Evolutionary conservation across 495 filamentous ascomycete species (phyloP), one percentile per base, ranked within the genome.

Genomic region (Aspergillus haitiensis): DNA sequence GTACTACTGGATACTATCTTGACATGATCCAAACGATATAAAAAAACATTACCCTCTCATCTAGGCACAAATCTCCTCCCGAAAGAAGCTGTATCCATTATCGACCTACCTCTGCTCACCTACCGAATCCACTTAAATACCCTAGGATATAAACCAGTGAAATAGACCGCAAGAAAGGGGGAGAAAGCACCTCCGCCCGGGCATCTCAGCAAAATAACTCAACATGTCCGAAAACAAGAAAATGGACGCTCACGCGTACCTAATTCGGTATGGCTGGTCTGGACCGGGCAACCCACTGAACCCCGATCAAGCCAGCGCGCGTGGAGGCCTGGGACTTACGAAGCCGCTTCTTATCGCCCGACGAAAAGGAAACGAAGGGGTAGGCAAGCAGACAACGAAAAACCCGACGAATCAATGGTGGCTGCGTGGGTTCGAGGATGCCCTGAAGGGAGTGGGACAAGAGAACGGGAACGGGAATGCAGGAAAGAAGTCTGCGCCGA

Each of bases 401-500:
- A 79, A 82, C 64, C 68, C 70, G 13, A 88, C 84, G 46, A 84
- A 82, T 62, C 87, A 90, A 62, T 93, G 90, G 90, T 93, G 89
- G 89, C 72, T 91, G 58, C 81, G 86, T 48, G 89, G 89, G 46
- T 92, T 92, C 65, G 90, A 93, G 74, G 83, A 88, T 67, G 86
- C 86, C 32, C 74, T 93, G 59, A 87, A 90, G 69, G 86, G 86
- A 3, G 75, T 91, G 0, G 77, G 75, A 10, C 36, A 67, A 18
- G 86, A 90, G 68, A 69, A 51, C 34, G 54, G n/a, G 1, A 16
- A 46, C 34, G 72, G 44, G 13, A 57, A 56, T 6, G 57, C 18
- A 10, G 62, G 59, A 40, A 51, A 56, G 49, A 42, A 55, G 11
- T 32, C 39, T 42, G 59, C 62, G 60, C 61, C 61, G 39, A 80